These are phyloP conservation scores for Metarhizium brunneum DNA, from an alignment of 2,329 filamentous ascomycete genomes.

Conservation along the genomic window DNA sequence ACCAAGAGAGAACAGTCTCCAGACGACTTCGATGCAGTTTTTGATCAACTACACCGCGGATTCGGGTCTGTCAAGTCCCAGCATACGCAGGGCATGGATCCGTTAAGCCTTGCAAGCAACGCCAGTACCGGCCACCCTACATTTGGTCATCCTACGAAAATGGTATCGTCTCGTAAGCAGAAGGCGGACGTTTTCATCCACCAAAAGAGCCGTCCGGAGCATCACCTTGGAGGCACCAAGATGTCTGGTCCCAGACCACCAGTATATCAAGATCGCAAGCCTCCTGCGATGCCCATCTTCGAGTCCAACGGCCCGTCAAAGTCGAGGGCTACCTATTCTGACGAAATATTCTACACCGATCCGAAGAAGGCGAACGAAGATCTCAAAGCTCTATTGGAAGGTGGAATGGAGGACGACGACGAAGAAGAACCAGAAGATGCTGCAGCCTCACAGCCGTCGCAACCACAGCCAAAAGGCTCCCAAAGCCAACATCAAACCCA, in stretches of 20 bases:
- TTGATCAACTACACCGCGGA: constrained; percentile 22
- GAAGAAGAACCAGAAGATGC: constrained; percentile 33
- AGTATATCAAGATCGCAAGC: constrained; percentile 36
- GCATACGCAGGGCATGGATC: constrained; percentile 9
- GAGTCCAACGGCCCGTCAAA: constrained; percentile 25
- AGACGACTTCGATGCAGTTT: constrained; percentile 22
- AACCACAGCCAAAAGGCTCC: neutral
- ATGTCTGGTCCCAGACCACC: constrained; percentile 38
- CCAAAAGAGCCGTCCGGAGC: constrained; percentile 46
- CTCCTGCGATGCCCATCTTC: constrained; percentile 38
- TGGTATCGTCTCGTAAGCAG: constrained; percentile 43
- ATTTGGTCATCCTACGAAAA: constrained; percentile 31
- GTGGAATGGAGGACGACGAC: constrained; percentile 66
- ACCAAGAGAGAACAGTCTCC: constrained; percentile 13
- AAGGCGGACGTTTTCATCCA: constrained; percentile 47
- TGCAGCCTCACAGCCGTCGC: neutral
- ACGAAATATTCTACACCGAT: constrained; percentile 57
- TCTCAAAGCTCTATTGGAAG: constrained; percentile 73
- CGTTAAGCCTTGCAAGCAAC: neutral
- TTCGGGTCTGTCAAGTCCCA: constrained; percentile 17
- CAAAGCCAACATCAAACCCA: constrained; percentile 1
- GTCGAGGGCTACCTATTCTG: constrained; percentile 17
- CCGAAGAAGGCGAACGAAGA: constrained; percentile 64
- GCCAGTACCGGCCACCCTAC: constrained; percentile 13
- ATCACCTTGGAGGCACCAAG: constrained; percentile 39